A percentile compares a stretch with the other conserved stretches of the same genome.
These are phyloP conservation scores for Ajuga reptans DNA, from an alignment of 305 asterid species.

Conservation along the genomic window DNA sequence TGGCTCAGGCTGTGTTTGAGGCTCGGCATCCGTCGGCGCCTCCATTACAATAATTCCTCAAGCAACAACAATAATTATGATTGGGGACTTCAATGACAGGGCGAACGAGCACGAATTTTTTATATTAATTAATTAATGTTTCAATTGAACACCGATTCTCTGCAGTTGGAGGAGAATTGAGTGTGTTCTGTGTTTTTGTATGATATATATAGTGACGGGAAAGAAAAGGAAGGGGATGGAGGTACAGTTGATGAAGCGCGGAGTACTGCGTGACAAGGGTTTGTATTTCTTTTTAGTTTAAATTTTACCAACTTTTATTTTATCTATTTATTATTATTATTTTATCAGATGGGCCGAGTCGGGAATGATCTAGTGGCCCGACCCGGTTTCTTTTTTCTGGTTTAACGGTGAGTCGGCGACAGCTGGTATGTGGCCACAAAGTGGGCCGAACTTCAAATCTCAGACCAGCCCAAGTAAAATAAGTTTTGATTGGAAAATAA, in stretches of 20 bases:
- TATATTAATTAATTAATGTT: not conserved
- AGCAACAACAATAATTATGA: not conserved
- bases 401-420: no score
- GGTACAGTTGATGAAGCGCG: constrained; percentile 28
- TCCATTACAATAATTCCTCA: constrained; percentile 26
- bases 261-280: constrained; percentile 35
- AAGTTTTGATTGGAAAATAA: no score
- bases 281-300: constrained; percentile 7
- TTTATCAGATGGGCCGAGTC: constrained; percentile 2
- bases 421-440: no score
- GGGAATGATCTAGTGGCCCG: constrained; percentile 18
- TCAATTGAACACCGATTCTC: constrained; percentile 11
- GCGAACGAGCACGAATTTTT: not conserved
- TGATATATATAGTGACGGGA: constrained; percentile 28
- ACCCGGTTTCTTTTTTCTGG: not conserved
- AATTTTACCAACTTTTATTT: not conserved
- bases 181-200: constrained; percentile 6
- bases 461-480: not conserved
- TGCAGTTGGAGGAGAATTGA: constrained; percentile 17
- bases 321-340: not conserved
- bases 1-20: constrained; percentile 25
- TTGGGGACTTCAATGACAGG: not conserved
- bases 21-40: constrained; percentile 31
- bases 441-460: not conserved
- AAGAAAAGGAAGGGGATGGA: not conserved